Conservation (phyloP, 1,139 yeast species). For the Protomyces arabidopsidicola region DNA sequence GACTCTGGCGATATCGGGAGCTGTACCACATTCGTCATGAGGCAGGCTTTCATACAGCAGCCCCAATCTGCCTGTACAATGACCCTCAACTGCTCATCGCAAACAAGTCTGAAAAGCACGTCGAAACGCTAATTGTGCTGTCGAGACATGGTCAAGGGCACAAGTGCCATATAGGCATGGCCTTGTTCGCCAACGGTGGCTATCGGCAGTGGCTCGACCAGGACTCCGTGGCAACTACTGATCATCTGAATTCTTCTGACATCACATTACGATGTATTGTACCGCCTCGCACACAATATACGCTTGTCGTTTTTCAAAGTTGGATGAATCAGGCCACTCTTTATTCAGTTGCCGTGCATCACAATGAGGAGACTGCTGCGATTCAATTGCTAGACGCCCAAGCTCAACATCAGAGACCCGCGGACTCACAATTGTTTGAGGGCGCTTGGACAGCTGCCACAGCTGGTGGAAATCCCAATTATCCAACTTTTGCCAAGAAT, state of each 20-base stretch:
- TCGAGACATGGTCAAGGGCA: not conserved
- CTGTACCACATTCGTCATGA: slow-evolving; percentile 42
- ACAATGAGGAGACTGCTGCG: slow-evolving; percentile 43
- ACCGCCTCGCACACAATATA: slow-evolving; percentile 35
- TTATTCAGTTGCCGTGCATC: slow-evolving; percentile 40
- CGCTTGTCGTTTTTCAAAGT: slow-evolving; percentile 33
- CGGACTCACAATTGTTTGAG: slow-evolving; percentile 35
- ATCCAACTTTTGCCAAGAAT: slow-evolving; percentile 51
- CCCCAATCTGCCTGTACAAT: slow-evolving; percentile 36
- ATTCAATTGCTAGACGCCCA: slow-evolving; percentile 37
- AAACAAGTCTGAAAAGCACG: not conserved
- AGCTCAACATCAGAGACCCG: not conserved
- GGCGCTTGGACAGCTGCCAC: slow-evolving; percentile 51
- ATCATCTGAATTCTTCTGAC: slow-evolving; percentile 37
- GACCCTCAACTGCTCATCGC: slow-evolving; percentile 6
- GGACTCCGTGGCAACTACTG: slow-evolving; percentile 33
- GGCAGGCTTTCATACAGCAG: slow-evolving; percentile 31
- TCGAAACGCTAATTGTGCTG: not conserved
- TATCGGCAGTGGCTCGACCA: slow-evolving; percentile 33
- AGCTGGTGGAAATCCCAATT: slow-evolving; percentile 58
- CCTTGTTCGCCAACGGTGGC: slow-evolving; percentile 34
- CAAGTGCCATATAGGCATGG: slow-evolving; percentile 33
- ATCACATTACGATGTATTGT: slow-evolving; percentile 35
- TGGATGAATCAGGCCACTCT: slow-evolving; percentile 36
- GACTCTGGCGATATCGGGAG: slow-evolving; percentile 39